Evolutionary conservation across 768 basidiomycete genomes (phyloP), one percentile per base, ranked within the genome.

Genomic region (Tricholoma flavovirens): DNA sequence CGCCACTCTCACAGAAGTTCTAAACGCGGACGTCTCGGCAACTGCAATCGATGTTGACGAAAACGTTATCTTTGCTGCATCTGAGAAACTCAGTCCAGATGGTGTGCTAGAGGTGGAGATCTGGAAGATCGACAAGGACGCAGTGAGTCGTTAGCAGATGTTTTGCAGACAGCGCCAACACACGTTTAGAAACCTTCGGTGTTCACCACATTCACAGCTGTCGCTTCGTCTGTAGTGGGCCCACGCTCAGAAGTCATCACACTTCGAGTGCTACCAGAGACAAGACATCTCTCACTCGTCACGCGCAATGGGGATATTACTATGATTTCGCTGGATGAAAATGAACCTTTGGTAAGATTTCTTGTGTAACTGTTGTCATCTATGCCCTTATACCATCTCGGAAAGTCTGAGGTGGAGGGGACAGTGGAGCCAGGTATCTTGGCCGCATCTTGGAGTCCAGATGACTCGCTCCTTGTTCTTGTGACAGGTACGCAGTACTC

Each of bases 361-460:
- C 54, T 46, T 26, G 22, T n/a, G 5, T 36, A 21, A 17, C 40
- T 30, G 19, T 17, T 52, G 49, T 38, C 48, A 40, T 51, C 49
- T 56, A 66, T 68, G 59, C 66, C n/a, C 35, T 10, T 60, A 60
- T 56, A 56, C 58, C 51, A 46, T 51, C 59, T 33, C n/a, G 15
- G 49, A 54, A 30, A 90, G 88, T 72, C 82, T 43, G 91, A 95
- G 60, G 80, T 93, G 12, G 87, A 95, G 54, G 96, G 96, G 14
- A 85, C 86, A 0, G 83, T 98, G 6, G 95, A 97, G 54, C 77
- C 83, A 10, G 93, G 91, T 0, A 86, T 99, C 50, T 70, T 83
- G 29, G 85, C 87, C 0, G 94, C 91, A 10, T 75, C 81, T 11
- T 98, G 96, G 95, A 87, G 87, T 59, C 93, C 96, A 4, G 97